Conservation (phyloP, 139 green algal genomes). For the Tetradesmus lagerheimii region DNA sequence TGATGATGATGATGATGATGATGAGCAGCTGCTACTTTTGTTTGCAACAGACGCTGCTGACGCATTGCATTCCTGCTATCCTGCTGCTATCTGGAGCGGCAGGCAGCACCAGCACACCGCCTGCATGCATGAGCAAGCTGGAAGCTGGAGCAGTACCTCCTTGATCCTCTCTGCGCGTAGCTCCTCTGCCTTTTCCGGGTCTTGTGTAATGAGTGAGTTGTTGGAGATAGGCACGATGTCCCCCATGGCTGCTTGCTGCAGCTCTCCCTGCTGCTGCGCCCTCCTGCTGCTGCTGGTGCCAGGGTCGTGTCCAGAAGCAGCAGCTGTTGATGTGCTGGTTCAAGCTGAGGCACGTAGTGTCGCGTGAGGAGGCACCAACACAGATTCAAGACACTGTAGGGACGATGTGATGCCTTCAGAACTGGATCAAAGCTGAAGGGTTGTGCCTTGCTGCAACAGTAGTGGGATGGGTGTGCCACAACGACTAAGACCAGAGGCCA, state of each 20-base stretch:
- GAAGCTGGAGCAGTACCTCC: conserved; percentile 36
- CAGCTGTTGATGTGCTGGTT: not conserved
- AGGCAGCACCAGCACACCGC: not conserved
- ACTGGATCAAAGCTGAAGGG: too few relatives aligned
- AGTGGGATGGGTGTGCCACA: not conserved
- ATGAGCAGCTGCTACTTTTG: too few relatives aligned
- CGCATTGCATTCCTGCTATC: too few relatives aligned
- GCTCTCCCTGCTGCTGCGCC: not conserved
- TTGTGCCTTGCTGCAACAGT: not conserved
- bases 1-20: too few relatives aligned
- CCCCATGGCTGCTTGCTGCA: conserved; percentile 34
- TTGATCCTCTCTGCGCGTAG: conserved; percentile 49
- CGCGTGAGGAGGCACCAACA: too few relatives aligned
- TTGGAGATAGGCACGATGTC: conserved; percentile 30
- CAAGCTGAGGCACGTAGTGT: too few relatives aligned
- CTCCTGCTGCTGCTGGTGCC: not conserved
- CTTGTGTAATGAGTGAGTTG: conserved; percentile 19
- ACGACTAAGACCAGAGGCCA: too few relatives aligned
- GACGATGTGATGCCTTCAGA: not conserved
- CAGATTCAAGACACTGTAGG: too few relatives aligned
- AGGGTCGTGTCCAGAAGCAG: not conserved
- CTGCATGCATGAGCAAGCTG: not conserved
- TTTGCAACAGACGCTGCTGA: too few relatives aligned
- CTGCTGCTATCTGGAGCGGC: too few relatives aligned
- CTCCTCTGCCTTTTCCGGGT: conserved; percentile 37